phyloP scores from a whole-genome alignment of 306 rosid species.

The Fragaria vesca region DNA sequence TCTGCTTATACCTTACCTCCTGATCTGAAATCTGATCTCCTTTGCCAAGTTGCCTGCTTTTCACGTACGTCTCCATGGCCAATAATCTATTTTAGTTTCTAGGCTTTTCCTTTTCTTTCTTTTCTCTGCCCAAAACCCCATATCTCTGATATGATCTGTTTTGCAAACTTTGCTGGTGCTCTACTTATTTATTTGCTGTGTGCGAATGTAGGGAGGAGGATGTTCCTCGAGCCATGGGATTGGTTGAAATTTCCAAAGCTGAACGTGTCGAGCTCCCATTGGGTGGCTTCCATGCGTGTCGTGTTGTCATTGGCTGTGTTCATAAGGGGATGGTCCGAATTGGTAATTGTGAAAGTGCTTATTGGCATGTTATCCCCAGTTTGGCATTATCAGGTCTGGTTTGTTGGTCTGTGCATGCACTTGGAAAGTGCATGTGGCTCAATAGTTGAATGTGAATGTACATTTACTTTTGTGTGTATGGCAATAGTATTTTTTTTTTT shows the following conservation, averaged over 20 bases:
- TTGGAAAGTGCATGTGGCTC: neutral
- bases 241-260: slow-evolving; percentile 18
- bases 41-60: neutral
- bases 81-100: neutral
- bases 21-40: neutral
- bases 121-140: neutral
- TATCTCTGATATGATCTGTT: slow-evolving; percentile 2
- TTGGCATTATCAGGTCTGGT: slow-evolving; percentile 11
- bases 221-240: slow-evolving; percentile 5
- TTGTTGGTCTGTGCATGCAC: slow-evolving; percentile 21
- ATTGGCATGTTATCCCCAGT: slow-evolving; percentile 11
- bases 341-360: slow-evolving; percentile 2
- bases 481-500: too few relatives aligned
- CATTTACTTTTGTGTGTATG: neutral
- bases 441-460: neutral
- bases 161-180: neutral
- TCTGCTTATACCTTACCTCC: neutral
- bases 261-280: neutral
- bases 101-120: neutral
- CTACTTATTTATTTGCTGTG: neutral
- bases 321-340: neutral
- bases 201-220: neutral
- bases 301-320: neutral
- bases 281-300: neutral
- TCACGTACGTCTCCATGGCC: neutral